Evolutionary conservation across 1,139 yeast species (phyloP), one percentile per base, ranked within the genome.

Genomic region (Taiozyma sp.): DNA sequence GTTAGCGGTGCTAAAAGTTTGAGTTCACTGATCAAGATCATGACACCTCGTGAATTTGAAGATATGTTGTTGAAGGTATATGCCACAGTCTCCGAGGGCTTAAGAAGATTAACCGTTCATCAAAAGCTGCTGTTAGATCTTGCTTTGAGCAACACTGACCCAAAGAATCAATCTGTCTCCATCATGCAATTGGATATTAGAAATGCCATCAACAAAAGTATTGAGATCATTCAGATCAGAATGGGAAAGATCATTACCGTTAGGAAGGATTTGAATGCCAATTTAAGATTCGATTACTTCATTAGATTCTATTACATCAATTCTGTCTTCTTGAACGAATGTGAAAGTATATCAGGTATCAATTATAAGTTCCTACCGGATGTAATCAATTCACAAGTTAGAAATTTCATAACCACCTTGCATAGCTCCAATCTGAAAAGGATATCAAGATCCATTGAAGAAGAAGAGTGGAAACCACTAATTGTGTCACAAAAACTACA

Each of bases 301-400:
- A 66, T 88, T 50, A 73, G 82, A 52, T 77, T 90, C 48, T 89
- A 84, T 66, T 75, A 87, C 4, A 72, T 88, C 23, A 81, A 84
- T 48, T 79, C 84, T 1, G 75, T 85, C 27, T 92, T 91, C 63
- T 72, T 91, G 40, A 81, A 81, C 48, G 96, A 90, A 64, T 89
- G 97, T 66, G 99, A 93, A 66, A 75, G 84, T 14, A 81, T 92
- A 8, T 83, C 90, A 45, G 97, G 97, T 0, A 78, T 81, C 44
- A 77, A 80, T 16, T 76, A 81, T 2, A 81, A 80, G 50, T 78
- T 80, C 16, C 71, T 92, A 45, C 80, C 85, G 51, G 89, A 84
- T 51, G 80, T 85, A 66, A 69, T 89, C 23, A 79, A 78, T n/a
- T 76, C 78, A 47, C 96, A 89, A 59, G 75, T 87, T 10, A 80